Evolutionary conservation across 164 flowering plant species (phyloP).

Genomic region (Amborella trichopoda): DNA sequence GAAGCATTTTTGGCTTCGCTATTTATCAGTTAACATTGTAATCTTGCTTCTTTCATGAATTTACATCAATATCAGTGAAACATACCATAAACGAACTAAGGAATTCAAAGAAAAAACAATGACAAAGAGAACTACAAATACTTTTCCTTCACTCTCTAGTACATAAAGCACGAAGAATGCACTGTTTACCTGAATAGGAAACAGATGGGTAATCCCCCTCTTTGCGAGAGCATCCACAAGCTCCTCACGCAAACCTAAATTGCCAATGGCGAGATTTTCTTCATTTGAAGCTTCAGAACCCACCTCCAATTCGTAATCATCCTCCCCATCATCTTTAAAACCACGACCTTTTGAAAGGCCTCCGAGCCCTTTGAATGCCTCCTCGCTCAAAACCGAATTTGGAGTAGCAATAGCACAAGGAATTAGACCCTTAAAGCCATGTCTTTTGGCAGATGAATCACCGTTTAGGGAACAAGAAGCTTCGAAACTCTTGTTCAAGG

Average conservation of each 20-base stretch:
- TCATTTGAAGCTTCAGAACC: slow-evolving; percentile 3
- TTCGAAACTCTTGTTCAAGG: slow-evolving; percentile 3
- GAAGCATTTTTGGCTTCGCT: no score
- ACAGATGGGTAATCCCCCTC: slow-evolving; percentile 65
- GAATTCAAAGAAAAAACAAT: no score
- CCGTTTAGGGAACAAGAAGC: slow-evolving; percentile 5
- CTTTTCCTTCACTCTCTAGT: no score
- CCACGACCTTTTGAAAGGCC: slow-evolving; percentile 12
- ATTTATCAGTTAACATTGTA: no score
- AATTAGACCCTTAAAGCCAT: no score
- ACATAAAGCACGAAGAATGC: no score
- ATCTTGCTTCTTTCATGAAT: no score
- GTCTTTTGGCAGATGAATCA: no score
- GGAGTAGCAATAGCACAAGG: slow-evolving; percentile 51
- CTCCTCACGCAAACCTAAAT: slow-evolving; percentile 34
- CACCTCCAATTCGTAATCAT: slow-evolving; percentile 8
- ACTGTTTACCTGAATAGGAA: slow-evolving; percentile 79
- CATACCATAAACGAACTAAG: no score
- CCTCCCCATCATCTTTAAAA: slow-evolving; percentile 6
- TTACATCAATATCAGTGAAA: no score
- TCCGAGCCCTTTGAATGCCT: slow-evolving; percentile 47
- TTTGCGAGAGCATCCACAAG: slow-evolving; percentile 39
- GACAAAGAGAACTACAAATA: no score
- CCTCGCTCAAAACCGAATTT: slow-evolving; percentile 57
- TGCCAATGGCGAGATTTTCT: slow-evolving; percentile 35